A percentile compares a stretch with the other conserved stretches of the same genome.
Conservation (phyloP, 345 rosid genomes). For the Raphanus raphanistrum region DNA sequence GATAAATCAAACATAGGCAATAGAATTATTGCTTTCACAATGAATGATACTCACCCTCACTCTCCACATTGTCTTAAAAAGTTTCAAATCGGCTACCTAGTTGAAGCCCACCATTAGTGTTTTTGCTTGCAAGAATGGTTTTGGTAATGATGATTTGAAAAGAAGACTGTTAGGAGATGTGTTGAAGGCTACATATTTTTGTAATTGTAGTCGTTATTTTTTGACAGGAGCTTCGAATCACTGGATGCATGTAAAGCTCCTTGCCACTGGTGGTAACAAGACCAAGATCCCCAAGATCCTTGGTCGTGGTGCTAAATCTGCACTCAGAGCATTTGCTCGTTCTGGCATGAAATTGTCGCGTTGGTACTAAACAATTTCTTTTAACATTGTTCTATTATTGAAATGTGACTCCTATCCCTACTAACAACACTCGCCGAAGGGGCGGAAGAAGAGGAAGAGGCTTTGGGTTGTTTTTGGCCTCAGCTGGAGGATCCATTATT, state of each 20-base stretch:
- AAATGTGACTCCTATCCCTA: conserved; percentile 71
- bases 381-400: not conserved
- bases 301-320: conserved; percentile 88
- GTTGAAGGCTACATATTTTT: too few relatives aligned
- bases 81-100: too few relatives aligned
- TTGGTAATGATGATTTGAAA: too few relatives aligned
- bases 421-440: conserved; percentile 78
- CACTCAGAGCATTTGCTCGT: conserved; percentile 78
- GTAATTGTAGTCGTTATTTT: not conserved
- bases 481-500: not conserved
- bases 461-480: conserved; percentile 39
- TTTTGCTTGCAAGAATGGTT: too few relatives aligned
- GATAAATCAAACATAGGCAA: too few relatives aligned
- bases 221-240: conserved; percentile 64
- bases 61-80: too few relatives aligned
- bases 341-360: conserved; percentile 89
- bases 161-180: too few relatives aligned
- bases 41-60: too few relatives aligned
- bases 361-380: conserved; percentile 41
- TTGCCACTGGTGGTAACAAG: conserved; percentile 80
- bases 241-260: conserved; percentile 81
- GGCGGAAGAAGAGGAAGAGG: conserved; percentile 84
- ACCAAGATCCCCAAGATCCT: conserved; percentile 86
- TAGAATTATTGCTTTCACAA: too few relatives aligned
- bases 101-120: too few relatives aligned